Evolutionary conservation across 2,329 filamentous ascomycete species (phyloP), one percentile per base, ranked within the genome.

Genomic region (Zalaria sp.): DNA sequence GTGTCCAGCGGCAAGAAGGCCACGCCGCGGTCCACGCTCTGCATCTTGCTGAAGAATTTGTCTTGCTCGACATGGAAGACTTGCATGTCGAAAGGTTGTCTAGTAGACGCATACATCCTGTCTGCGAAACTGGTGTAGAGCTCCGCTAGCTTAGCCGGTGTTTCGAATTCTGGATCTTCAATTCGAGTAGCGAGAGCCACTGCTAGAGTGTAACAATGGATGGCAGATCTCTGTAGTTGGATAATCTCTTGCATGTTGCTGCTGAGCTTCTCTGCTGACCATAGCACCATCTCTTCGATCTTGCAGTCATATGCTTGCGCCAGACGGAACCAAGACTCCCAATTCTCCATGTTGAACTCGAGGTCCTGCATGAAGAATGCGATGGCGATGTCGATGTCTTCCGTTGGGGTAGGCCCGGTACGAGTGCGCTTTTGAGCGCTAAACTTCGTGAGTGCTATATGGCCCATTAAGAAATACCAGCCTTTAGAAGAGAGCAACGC

Each of bases 381-480:
- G 37, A 83, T 78, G 3, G 84, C 86, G 40, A 86, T 81, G 40
- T 88, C 81, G 39, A 94, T 67, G 53, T 93, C 87, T 50, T 89
- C 84, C 0, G 83, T 89, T 9, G 85, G 81, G 3, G 81, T 81
- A 1, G 83, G 81, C 3, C 47, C 54, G 3, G 76, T 84, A 18
- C 18, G 18, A 51, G 86, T 73, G 18, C 86, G 76, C 53, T 89
- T 84, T 70, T 88, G 62, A 65, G 73, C 67, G 68, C 83, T 57
- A 74, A 93, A 96, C 53, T 87, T 93, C 35, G 82, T 85, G 43
- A 96, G 71, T 2, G 85, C 80, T 43, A 93, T 83, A 70, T 91
- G 83, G 18, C 89, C 89, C 47, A 93, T 75, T 27, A 95, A 66
- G 58, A 91, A 94, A 58, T 86, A 94, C 89, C 89, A 96, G 37